These are phyloP conservation scores for Paramecium caudatum DNA, from an alignment of 73 alveolate genomes.

Conservation along the genomic window DNA sequence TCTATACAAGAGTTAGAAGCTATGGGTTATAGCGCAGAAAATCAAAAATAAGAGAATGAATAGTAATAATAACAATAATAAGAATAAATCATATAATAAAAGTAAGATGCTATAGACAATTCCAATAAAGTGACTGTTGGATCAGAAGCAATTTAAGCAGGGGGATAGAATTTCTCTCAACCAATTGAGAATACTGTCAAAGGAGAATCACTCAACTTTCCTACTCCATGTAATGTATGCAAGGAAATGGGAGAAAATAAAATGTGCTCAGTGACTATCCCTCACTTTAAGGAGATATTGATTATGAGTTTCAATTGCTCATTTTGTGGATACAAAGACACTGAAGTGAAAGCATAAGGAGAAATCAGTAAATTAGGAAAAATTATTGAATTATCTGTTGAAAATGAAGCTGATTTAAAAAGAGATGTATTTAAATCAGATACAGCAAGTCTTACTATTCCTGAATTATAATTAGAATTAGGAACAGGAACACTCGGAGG, in stretches of 20 bases:
- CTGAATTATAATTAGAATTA: slow-evolving; percentile 96
- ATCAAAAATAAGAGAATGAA: slow-evolving; percentile 40
- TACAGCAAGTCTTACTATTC: slow-evolving; percentile 88
- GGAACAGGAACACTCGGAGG: slow-evolving; percentile 94
- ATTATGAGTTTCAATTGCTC: slow-evolving; percentile 97
- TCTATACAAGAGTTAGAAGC: slow-evolving; percentile 87
- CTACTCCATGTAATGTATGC: slow-evolving; percentile 83
- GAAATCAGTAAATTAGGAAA: slow-evolving; percentile 75
- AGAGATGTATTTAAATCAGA: slow-evolving; percentile 97
- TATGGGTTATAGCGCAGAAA: slow-evolving; percentile 86
- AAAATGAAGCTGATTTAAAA: slow-evolving; percentile 85
- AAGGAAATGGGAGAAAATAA: slow-evolving; percentile 79
- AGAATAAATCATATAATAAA: slow-evolving; percentile 30
- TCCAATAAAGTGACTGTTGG: slow-evolving; percentile 54
- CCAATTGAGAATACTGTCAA: slow-evolving; percentile 79
- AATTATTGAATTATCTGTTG: slow-evolving; percentile 71
- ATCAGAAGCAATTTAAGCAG: slow-evolving; percentile 75
- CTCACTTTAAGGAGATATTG: slow-evolving; percentile 96
- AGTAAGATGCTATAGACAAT: not conserved
- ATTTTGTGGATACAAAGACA: slow-evolving; percentile 93
- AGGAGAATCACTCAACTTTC: slow-evolving; percentile 79
- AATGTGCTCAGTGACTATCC: slow-evolving; percentile 95
- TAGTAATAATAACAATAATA: slow-evolving; percentile 64
- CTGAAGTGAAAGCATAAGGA: slow-evolving; percentile 98
- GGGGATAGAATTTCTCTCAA: slow-evolving; percentile 73